These are phyloP conservation scores for Xylaria sp. DNA, from an alignment of 2,329 filamentous ascomycete genomes.

Conservation along the genomic window DNA sequence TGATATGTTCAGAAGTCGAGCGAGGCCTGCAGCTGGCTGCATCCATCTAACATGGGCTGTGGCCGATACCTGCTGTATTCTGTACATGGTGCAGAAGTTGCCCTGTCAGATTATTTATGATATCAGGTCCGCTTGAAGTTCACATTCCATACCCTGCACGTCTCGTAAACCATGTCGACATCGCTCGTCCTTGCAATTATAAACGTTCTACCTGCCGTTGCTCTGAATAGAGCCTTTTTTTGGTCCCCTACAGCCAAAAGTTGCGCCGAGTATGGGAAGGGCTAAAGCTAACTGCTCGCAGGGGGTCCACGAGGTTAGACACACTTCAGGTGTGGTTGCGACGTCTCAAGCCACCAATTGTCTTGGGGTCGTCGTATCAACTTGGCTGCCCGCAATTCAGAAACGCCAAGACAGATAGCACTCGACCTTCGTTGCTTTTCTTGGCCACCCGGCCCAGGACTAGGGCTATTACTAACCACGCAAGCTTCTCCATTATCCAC, in stretches of 20 bases:
- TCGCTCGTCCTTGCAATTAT: constrained; percentile 12
- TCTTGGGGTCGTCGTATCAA: constrained; percentile 23
- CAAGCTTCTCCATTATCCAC: constrained; percentile 25
- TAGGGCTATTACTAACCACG: constrained; percentile 16
- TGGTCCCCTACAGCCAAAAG: constrained; percentile 9
- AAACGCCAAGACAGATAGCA: constrained; percentile 28
- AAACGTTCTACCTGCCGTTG: constrained; percentile 10
- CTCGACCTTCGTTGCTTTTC: constrained; percentile 13
- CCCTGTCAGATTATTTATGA: constrained; percentile 21
- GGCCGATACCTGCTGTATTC: not conserved
- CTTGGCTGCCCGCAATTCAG: constrained; percentile 26
- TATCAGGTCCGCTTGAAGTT: constrained; percentile 7
- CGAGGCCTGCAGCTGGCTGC: not conserved
- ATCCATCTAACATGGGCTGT: not conserved
- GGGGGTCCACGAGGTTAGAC: constrained; percentile 18
- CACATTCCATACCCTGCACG: constrained; percentile 30
- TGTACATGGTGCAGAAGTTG: not conserved
- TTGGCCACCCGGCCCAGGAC: constrained; percentile 19
- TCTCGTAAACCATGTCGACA: constrained; percentile 34
- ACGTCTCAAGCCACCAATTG: constrained; percentile 18
- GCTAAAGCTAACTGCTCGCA: constrained; percentile 15
- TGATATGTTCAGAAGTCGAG: not conserved
- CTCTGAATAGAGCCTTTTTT: constrained; percentile 20
- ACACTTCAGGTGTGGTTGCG: constrained; percentile 17
- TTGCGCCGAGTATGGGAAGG: constrained; percentile 16